These are phyloP conservation scores for Phanerochaete sordida DNA, from an alignment of 768 basidiomycete species.

Conservation along the genomic window DNA sequence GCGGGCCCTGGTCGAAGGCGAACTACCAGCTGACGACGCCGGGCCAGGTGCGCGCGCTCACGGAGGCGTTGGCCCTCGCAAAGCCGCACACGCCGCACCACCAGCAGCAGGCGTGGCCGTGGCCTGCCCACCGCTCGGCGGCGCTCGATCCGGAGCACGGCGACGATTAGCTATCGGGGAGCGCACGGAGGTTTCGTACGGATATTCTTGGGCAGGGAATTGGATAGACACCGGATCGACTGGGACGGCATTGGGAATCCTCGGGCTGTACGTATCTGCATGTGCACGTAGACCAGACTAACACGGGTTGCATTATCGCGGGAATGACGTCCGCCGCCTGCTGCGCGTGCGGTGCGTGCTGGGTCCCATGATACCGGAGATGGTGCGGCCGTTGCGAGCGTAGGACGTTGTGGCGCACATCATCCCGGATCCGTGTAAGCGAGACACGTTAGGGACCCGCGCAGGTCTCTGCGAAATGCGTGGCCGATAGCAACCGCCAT, in stretches of 20 bases:
- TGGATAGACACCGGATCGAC: not conserved
- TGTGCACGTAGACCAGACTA: not conserved
- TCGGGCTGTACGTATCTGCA: not conserved
- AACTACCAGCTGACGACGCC: slow-evolving; percentile 12
- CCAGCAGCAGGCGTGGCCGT: slow-evolving; percentile 5
- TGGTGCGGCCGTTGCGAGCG: not conserved
- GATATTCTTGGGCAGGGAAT: not conserved
- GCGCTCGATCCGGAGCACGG: not conserved
- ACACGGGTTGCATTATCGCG: not conserved
- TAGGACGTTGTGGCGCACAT: not conserved
- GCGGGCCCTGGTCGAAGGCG: slow-evolving; percentile 13
- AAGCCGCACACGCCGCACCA: not conserved
- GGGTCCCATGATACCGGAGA: not conserved
- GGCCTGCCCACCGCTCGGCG: not conserved
- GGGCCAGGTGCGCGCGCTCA: slow-evolving; percentile 13
- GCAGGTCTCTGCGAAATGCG: not conserved
- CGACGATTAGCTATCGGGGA: not conserved
- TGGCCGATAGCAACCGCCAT: not conserved
- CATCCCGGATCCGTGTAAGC: not conserved
- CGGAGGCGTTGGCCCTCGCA: slow-evolving; percentile 6
- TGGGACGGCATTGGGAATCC: not conserved
- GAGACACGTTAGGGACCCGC: not conserved
- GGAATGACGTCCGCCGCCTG: not conserved
- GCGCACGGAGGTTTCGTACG: not conserved
- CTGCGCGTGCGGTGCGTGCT: not conserved